Evolutionary conservation across 1,284 basidiomycete species (phyloP).

Genomic region (Wolfiporia cocos): DNA sequence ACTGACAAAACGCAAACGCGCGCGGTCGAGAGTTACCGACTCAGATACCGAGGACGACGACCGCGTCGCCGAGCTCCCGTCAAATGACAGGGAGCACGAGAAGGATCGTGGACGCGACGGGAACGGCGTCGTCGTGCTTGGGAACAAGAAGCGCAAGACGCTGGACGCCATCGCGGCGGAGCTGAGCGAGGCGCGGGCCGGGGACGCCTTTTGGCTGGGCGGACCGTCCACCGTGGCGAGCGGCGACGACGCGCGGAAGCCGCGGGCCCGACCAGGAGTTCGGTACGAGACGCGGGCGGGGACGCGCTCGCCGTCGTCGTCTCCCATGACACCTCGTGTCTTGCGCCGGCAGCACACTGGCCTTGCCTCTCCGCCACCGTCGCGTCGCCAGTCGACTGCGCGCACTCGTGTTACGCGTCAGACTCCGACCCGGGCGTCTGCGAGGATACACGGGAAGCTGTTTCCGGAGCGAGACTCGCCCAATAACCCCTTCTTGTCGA

Average conservation of each 20-base stretch:
- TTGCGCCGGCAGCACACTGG: conserved; percentile 21
- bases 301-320: conserved; percentile 26
- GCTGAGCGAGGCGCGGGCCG: conserved; percentile 22
- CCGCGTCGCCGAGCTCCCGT: conserved; percentile 10
- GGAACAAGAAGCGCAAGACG: conserved; percentile 27
- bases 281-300: conserved; percentile 16
- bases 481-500: conserved; percentile 44
- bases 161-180: conserved; percentile 29
- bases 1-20: conserved; percentile 28
- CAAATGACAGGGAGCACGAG: conserved; percentile 11
- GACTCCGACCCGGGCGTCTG: conserved; percentile 8
- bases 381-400: conserved; percentile 20
- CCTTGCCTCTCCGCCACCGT: conserved; percentile 31
- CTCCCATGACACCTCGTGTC: conserved; percentile 19
- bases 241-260: not conserved
- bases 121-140: conserved; percentile 14
- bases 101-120: conserved; percentile 9
- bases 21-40: conserved; percentile 26
- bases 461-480: conserved; percentile 43
- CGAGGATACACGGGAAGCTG: too few relatives aligned
- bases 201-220: conserved; percentile 31
- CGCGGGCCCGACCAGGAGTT: conserved; percentile 4
- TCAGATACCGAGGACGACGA: conserved; percentile 29
- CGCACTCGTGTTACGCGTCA: conserved; percentile 5
- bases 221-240: conserved; percentile 7